These are phyloP conservation scores for Fusarium begoniae DNA, from an alignment of 2,329 filamentous ascomycete genomes.

Conservation along the genomic window DNA sequence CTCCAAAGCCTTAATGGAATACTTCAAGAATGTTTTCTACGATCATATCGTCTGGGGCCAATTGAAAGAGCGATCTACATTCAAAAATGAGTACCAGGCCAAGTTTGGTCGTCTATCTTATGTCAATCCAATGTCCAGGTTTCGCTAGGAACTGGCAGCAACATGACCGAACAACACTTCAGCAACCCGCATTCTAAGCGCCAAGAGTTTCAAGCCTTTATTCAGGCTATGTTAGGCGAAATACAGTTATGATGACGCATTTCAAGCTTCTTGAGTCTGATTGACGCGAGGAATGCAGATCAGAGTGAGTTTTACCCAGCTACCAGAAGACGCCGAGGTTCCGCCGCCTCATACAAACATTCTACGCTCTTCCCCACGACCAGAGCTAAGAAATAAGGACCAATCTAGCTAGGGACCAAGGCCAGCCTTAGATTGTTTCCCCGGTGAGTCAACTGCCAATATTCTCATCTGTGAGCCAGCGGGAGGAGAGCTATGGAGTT, in stretches of 20 bases:
- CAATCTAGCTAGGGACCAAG: not conserved
- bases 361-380: fast-evolving
- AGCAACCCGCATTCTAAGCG: not conserved
- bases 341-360: fast-evolving
- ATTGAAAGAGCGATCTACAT: not conserved
- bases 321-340: not conserved
- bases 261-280: not conserved
- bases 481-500: not conserved
- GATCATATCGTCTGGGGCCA: not conserved
- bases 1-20: not conserved
- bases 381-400: fast-evolving
- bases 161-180: not conserved
- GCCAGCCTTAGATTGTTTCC: not conserved
- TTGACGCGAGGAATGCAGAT: not conserved
- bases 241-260: not conserved
- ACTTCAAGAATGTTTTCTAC: not conserved
- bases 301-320: not conserved
- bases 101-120: not conserved
- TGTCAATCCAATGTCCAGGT: not conserved
- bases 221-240: not conserved
- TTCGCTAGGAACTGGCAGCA: not conserved
- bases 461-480: not conserved
- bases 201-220: not conserved
- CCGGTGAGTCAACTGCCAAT: not conserved
- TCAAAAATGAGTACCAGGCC: not conserved